Percentiles rank a stretch among this genome's conserved stretches.
Conservation (phyloP, 495 filamentous ascomycete species). For the Thermothielavioides terrestris region DNA sequence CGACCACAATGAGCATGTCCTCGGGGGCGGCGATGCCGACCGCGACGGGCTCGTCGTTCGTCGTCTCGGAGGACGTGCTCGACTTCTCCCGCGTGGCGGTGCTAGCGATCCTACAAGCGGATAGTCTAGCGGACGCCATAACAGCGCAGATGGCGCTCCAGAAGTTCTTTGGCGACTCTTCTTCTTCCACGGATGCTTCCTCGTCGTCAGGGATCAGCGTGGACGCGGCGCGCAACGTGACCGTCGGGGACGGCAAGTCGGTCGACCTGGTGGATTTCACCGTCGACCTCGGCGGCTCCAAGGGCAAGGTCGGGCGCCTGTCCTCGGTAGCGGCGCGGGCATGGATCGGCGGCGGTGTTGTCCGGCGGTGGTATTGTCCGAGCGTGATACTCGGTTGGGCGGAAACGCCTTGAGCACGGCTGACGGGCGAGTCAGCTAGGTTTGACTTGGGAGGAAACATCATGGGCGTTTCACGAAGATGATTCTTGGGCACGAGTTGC, state of each 20-base stretch:
- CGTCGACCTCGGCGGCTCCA: slow-evolving; percentile 6
- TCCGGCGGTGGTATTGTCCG: too few relatives aligned
- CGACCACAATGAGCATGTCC: slow-evolving; percentile 22
- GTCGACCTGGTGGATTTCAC: slow-evolving; percentile 40
- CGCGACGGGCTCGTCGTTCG: slow-evolving; percentile 16
- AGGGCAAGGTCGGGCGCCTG: slow-evolving; percentile 2
- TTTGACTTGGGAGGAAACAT: too few relatives aligned
- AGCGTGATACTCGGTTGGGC: neutral
- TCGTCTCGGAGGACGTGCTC: slow-evolving; percentile 40
- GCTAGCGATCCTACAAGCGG: slow-evolving; percentile 53
- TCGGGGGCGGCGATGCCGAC: slow-evolving; percentile 22
- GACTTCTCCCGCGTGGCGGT: slow-evolving; percentile 62
- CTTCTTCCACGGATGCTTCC: too few relatives aligned
- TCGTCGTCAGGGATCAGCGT: too few relatives aligned
- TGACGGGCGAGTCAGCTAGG: too few relatives aligned
- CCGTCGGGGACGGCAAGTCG: slow-evolving; percentile 32
- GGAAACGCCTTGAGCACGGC: too few relatives aligned
- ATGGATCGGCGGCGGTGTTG: too few relatives aligned
- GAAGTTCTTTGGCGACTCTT: slow-evolving; percentile 40
- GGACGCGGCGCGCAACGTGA: slow-evolving; percentile 33
- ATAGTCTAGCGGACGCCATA: slow-evolving; percentile 43
- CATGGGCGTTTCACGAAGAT: too few relatives aligned
- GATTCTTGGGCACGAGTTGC: too few relatives aligned
- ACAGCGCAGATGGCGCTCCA: slow-evolving; percentile 50
- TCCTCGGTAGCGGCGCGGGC: neutral